Conservation (phyloP, 345 rosid genomes). For the Nasturtium officinale region DNA sequence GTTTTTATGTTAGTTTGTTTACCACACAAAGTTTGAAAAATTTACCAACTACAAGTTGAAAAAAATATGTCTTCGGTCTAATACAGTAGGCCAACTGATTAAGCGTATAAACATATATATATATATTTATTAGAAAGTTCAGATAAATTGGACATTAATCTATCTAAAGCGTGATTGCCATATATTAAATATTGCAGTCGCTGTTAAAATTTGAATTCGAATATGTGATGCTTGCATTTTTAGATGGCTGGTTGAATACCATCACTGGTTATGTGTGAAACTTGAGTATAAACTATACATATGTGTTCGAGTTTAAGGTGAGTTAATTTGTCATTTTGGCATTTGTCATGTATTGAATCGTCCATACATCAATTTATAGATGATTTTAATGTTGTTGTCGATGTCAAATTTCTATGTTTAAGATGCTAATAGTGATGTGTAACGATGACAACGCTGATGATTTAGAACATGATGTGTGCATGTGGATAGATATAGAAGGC, state of each 20-base stretch:
- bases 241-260: neutral
- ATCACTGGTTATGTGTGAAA: neutral
- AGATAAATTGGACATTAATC: neutral
- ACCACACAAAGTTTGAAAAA: neutral
- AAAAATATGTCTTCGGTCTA: constrained; percentile 12
- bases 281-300: neutral
- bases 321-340: neutral
- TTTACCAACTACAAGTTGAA: neutral
- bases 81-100: constrained; percentile 7
- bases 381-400: neutral
- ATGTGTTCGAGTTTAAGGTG: neutral
- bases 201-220: neutral
- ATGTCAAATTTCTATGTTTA: neutral
- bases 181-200: neutral
- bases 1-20: constrained; percentile 13
- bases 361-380: neutral
- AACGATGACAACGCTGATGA: neutral
- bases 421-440: neutral
- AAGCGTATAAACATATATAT: neutral
- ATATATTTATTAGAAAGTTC: neutral
- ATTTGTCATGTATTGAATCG: neutral
- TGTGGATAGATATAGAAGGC: constrained; percentile 7
- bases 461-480: neutral
- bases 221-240: neutral
- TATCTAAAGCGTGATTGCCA: neutral